Conservation (phyloP, 2,329 filamentous ascomycete genomes). For the Camptophora hylomeconis region DNA sequence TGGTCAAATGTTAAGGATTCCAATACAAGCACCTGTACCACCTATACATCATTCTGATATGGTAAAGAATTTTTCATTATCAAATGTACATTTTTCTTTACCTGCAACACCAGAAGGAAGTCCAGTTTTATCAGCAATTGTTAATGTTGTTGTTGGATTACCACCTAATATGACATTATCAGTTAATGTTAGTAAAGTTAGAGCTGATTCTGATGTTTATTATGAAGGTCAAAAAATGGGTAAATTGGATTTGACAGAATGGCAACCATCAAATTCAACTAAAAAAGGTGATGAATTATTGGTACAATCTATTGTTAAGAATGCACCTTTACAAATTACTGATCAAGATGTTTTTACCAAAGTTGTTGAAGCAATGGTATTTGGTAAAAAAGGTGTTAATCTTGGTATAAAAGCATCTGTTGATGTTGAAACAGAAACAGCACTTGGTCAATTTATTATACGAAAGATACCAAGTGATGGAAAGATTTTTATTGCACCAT, state of each 20-base stretch:
- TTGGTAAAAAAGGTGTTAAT: constrained; percentile 55
- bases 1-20: constrained; percentile 63
- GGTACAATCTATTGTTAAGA: constrained; percentile 61
- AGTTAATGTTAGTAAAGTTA: constrained; percentile 62
- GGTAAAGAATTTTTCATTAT: constrained; percentile 76
- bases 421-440: constrained; percentile 69
- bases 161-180: constrained; percentile 81
- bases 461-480: constrained; percentile 75
- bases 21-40: constrained; percentile 70
- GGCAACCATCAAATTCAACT: constrained; percentile 77
- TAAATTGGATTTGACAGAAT: constrained; percentile 62
- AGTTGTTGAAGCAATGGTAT: constrained; percentile 67
- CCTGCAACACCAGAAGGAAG: constrained; percentile 69
- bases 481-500: constrained; percentile 69
- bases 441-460: constrained; percentile 66
- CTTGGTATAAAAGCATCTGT: constrained; percentile 68
- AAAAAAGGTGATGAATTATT: constrained; percentile 51
- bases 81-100: constrained; percentile 72
- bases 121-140: constrained; percentile 70
- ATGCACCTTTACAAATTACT: constrained; percentile 73
- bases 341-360: constrained; percentile 67
- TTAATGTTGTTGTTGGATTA: constrained; percentile 64
- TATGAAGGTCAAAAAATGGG: constrained; percentile 71
- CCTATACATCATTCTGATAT: constrained; percentile 71
- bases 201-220: constrained; percentile 65